Conservation (phyloP, 352 stramenopile species). For the Elongisporangium prolatum region DNA sequence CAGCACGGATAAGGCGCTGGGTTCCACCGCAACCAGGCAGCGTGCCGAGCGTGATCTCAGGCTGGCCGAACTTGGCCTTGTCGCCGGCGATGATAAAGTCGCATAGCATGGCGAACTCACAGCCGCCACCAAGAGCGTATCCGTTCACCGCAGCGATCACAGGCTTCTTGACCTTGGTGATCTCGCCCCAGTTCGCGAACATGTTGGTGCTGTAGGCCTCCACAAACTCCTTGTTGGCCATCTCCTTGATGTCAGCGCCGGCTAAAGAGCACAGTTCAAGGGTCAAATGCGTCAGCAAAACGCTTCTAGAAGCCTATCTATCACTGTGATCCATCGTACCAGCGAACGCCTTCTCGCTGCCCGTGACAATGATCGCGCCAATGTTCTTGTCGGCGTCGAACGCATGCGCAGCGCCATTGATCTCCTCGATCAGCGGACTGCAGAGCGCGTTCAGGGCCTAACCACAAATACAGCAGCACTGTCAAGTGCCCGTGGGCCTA, state of each 20-base stretch:
- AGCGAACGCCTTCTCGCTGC: constrained; percentile 95
- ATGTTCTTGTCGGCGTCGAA: constrained; percentile 93
- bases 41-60: constrained; percentile 97
- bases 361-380: constrained; percentile 95
- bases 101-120: constrained; percentile 99
- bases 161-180: constrained; percentile 94
- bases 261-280: constrained; percentile 30
- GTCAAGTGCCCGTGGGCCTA: too few relatives aligned
- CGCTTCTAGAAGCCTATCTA: too few relatives aligned
- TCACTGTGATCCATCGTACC: constrained; percentile 14
- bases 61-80: constrained; percentile 97
- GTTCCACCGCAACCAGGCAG: constrained; percentile 97
- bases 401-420: constrained; percentile 90
- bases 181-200: constrained; percentile 96
- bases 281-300: not conserved
- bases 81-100: constrained; percentile 97
- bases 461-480: too few relatives aligned
- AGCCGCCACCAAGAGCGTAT: constrained; percentile 96
- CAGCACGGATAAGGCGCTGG: constrained; percentile 94
- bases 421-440: constrained; percentile 92
- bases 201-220: constrained; percentile 94
- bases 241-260: constrained; percentile 97
- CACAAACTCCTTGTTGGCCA: constrained; percentile 92
- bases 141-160: constrained; percentile 97
- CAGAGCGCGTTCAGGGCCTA: constrained; percentile 96